These are phyloP conservation scores for Saccharomyces mikatae DNA, from an alignment of 805 yeast genomes.

Conservation along the genomic window DNA sequence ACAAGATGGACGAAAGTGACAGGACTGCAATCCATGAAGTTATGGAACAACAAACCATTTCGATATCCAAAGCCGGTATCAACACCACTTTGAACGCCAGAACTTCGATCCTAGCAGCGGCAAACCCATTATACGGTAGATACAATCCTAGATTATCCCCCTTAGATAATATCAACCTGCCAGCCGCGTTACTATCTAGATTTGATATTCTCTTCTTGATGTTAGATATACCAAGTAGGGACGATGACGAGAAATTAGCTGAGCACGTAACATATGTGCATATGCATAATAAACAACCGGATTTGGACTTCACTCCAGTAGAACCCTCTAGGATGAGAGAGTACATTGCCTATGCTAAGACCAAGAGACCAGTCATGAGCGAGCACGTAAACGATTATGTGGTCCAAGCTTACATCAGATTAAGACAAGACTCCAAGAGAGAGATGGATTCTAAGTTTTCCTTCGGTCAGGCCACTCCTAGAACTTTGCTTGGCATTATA, in stretches of 20 bases:
- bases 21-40: constrained; percentile 98
- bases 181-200: constrained; percentile 92
- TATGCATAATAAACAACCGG: constrained; percentile 85
- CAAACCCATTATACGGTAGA: constrained; percentile 94
- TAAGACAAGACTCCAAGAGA: constrained; percentile 88
- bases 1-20: constrained; percentile 95
- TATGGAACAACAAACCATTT: constrained; percentile 98
- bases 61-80: constrained; percentile 95
- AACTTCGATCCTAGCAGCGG: constrained; percentile 92
- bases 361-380: constrained; percentile 77
- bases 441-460: constrained; percentile 63
- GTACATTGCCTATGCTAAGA: constrained; percentile 77
- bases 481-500: constrained; percentile 84
- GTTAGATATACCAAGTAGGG: constrained; percentile 75
- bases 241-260: constrained; percentile 78
- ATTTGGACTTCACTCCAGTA: constrained; percentile 62
- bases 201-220: constrained; percentile 84
- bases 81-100: constrained; percentile 93
- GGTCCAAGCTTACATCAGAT: constrained; percentile 74
- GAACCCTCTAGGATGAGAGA: constrained; percentile 78
- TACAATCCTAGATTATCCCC: constrained; percentile 88
- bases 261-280: constrained; percentile 93
- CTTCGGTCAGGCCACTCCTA: constrained; percentile 89
- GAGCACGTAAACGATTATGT: constrained; percentile 79
- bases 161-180: constrained; percentile 88